Evolutionary conservation across 2,329 filamentous ascomycete species (phyloP).

Genomic region (Endocalyx cinctus): DNA sequence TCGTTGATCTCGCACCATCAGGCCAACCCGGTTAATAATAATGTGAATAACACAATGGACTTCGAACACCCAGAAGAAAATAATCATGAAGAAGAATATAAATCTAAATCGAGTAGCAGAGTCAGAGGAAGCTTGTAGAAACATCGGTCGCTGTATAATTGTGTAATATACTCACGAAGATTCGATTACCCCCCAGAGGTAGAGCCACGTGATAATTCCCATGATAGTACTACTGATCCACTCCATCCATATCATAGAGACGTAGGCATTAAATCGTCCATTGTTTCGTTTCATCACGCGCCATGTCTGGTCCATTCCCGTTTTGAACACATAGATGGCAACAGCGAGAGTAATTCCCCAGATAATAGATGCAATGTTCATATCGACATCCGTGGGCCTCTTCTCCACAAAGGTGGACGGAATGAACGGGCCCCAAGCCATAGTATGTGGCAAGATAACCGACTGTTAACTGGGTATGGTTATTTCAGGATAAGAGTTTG

Average conservation of each 20-base stretch:
- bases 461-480: no score
- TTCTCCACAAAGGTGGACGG: no score
- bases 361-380: constrained; percentile 27
- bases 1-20: constrained; percentile 29
- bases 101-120: constrained; percentile 7
- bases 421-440: no score
- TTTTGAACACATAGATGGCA: constrained; percentile 23
- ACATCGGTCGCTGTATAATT: background rate
- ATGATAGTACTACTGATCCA: constrained; percentile 22
- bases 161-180: constrained; percentile 13
- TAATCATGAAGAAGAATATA: constrained; percentile 13
- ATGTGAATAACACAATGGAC: constrained; percentile 41
- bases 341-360: constrained; percentile 27
- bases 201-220: constrained; percentile 25
- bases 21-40: constrained; percentile 40
- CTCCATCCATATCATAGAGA: constrained; percentile 32
- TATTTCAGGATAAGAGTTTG: no score
- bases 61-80: constrained; percentile 27
- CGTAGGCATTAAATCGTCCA: constrained; percentile 22
- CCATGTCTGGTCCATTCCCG: constrained; percentile 25
- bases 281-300: constrained; percentile 18
- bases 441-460: no score
- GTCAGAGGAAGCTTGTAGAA: background rate
- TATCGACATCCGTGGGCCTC: no score
- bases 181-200: constrained; percentile 19